Conservation (phyloP, 78 protist species). For the Dictyostelium purpureum region DNA sequence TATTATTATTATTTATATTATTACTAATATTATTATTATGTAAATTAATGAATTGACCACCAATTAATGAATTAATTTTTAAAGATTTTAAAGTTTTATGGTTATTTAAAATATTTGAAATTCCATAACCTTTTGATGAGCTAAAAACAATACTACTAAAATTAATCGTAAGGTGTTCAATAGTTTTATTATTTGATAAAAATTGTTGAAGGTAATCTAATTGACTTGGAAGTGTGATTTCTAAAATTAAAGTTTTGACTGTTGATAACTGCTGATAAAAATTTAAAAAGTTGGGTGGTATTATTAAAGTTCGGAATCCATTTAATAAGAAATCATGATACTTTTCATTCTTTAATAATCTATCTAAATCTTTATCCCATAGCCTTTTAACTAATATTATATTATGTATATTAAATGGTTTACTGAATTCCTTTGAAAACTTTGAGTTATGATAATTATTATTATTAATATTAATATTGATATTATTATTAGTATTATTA, state of each 20-base stretch:
- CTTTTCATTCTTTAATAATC: too few relatives aligned
- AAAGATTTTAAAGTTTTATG: background rate
- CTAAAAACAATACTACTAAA: background rate
- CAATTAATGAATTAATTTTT: background rate
- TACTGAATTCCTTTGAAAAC: background rate
- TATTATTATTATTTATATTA: too few relatives aligned
- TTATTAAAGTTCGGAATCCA: background rate
- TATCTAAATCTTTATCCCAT: background rate
- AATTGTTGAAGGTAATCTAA: background rate
- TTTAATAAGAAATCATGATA: too few relatives aligned
- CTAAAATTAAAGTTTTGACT: background rate
- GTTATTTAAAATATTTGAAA: background rate
- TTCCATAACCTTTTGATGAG: background rate
- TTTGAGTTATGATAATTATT: too few relatives aligned
- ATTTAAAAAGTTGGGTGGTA: background rate
- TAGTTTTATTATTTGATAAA: background rate
- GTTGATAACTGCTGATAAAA: background rate
- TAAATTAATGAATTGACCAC: background rate
- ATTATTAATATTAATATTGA: too few relatives aligned
- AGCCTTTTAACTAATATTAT: background rate
- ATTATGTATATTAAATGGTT: background rate
- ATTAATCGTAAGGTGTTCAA: background rate
- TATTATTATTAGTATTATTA: too few relatives aligned
- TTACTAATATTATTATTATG: background rate
- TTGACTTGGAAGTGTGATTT: background rate